Conservation (phyloP, 495 filamentous ascomycete genomes). For the Talaromyces borbonicus region DNA sequence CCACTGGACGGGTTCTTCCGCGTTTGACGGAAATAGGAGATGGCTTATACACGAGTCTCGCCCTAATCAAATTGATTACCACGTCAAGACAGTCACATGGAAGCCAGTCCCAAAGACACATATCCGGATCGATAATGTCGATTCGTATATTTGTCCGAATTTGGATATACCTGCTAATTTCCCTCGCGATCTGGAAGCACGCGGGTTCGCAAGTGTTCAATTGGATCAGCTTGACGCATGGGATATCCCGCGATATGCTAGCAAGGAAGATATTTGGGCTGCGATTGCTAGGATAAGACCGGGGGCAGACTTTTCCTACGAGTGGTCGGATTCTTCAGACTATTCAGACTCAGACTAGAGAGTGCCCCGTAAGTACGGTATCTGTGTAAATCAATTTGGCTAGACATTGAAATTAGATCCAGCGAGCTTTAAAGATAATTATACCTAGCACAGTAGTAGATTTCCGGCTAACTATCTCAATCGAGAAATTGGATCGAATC, state of each 20-base stretch:
- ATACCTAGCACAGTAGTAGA: too few relatives aligned
- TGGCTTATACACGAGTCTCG: slow-evolving; percentile 21
- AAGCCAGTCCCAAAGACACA: neutral
- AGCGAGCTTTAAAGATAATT: too few relatives aligned
- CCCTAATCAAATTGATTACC: slow-evolving; percentile 20
- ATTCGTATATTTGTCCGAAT: neutral
- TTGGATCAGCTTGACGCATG: neutral
- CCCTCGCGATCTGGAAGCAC: neutral
- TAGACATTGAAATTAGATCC: too few relatives aligned
- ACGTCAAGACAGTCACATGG: slow-evolving; percentile 18
- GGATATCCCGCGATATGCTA: neutral
- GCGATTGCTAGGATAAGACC: too few relatives aligned
- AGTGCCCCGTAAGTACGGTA: too few relatives aligned
- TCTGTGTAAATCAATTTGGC: too few relatives aligned
- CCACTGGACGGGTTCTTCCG: slow-evolving; percentile 21
- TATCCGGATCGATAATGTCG: neutral
- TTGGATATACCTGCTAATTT: slow-evolving; percentile 1
- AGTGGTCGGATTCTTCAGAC: too few relatives aligned
- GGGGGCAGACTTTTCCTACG: too few relatives aligned
- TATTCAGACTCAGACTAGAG: too few relatives aligned
- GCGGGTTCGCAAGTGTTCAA: neutral
- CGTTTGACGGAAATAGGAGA: slow-evolving; percentile 8
- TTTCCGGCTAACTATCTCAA: too few relatives aligned
- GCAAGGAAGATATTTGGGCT: too few relatives aligned
- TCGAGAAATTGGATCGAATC: too few relatives aligned